Evolutionary conservation across 257 asterid species (phyloP), one percentile per base, ranked within the genome.

Genomic region (Striga asiatica): DNA sequence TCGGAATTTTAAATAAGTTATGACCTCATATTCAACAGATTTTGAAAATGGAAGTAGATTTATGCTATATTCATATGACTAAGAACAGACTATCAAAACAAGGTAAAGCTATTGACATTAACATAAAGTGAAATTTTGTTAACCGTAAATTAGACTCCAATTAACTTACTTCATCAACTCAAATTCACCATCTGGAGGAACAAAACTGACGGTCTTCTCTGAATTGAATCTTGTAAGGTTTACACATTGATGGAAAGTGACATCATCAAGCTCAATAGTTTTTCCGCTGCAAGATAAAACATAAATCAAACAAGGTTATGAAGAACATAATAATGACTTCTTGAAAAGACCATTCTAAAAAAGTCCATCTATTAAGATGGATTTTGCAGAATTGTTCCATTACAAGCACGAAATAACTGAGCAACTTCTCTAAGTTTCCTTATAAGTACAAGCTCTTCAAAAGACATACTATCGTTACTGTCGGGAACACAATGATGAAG

Each of bases 101-200:
- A 45, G 47, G 34, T 5, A 56, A 19, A n/a, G 23, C 42, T 54
- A 12, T 14, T n/a, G 29, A 54, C n/a, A n/a, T n/a, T n/a, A 41
- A 48, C 28, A 58, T 29, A 18, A 22, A 27, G 39, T 43, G 54
- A 29, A 58, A 37, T 47, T 24, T 24, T 25, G 54, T n/a, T n/a
- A n/a, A 58, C 31, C 12, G 8, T 18, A 31, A 51, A 12, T 31
- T 53, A 21, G 50, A 42, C 35, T 24, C 37, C 29, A 60, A 62
- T 42, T 50, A 66, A 49, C 99, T 80, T 84, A 92, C 99, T 88
- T 92, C 99, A 92, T 92, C 83, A 92, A 66, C 77, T 92, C 99
- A 66, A 92, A 92, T 88, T 92, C 99, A 68, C 99, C 99, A 88
- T 92, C 99, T 12, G 99, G 99, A 46, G 99, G 99, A 76, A 92